phyloP scores from a whole-genome alignment of 306 rosid genomes.

The Senna tora region DNA sequence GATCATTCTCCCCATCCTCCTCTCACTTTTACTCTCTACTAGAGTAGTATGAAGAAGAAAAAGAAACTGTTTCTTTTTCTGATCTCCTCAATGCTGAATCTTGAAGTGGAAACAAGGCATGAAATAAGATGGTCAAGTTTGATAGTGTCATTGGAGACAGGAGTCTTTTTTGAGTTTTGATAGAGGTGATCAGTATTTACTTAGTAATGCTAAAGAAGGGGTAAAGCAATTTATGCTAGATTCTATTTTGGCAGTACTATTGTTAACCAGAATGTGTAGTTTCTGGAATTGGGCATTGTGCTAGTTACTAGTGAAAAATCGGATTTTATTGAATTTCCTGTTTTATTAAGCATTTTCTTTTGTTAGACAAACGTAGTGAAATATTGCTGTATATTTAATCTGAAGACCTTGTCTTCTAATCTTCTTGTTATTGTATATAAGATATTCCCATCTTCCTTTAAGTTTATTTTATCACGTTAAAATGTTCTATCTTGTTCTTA shows the following conservation, averaged over 20 bases:
- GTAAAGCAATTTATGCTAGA: constrained; percentile 5
- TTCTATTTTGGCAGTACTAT: not conserved
- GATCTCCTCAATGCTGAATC: constrained; percentile 19
- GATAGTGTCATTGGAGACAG: not conserved
- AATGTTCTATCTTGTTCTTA: constrained; percentile 10
- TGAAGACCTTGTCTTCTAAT: constrained; percentile 6
- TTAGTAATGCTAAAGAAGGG: constrained; percentile 16
- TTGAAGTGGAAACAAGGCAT: constrained; percentile 9
- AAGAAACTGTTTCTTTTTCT: not conserved
- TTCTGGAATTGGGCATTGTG: constrained; percentile 14
- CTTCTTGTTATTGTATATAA: not conserved
- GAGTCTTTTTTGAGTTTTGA: not conserved
- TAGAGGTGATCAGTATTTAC: not conserved
- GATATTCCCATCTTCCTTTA: constrained; percentile 12
- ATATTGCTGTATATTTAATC: constrained; percentile 19
- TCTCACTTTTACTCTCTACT: not conserved
- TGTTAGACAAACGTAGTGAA: constrained; percentile 1
- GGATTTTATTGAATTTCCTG: constrained; percentile 10
- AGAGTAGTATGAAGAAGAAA: not conserved
- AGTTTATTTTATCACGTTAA: not conserved
- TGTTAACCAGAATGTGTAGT: not conserved
- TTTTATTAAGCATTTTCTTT: constrained; percentile 19
- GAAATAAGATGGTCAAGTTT: not conserved
- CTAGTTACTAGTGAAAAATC: not conserved
- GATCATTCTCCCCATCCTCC: constrained; percentile 4